Conservation (phyloP, 2,329 filamentous ascomycete genomes). For the Niveomyces coronatus region DNA sequence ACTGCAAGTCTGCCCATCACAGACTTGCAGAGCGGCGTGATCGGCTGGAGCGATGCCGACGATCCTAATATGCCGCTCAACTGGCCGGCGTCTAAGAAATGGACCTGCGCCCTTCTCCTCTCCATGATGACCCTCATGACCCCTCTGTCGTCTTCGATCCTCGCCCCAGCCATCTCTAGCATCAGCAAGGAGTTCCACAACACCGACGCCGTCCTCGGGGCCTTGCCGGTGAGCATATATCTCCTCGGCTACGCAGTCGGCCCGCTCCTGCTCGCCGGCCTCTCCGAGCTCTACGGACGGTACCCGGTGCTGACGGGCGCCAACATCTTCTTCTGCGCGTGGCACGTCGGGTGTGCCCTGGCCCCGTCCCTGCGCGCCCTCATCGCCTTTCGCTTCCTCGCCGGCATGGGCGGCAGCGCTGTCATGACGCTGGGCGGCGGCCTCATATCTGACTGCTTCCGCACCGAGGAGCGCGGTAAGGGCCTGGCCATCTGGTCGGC, state of each 20-base stretch:
- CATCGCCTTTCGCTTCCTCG: conserved; percentile 50
- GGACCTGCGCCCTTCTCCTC: conserved; percentile 34
- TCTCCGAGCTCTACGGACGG: conserved; percentile 50
- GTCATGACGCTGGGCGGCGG: conserved; percentile 56
- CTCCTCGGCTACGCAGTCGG: conserved; percentile 42
- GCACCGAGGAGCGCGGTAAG: conserved; percentile 44
- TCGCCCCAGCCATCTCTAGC: conserved; percentile 39
- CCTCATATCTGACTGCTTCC: conserved; percentile 52
- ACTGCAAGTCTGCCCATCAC: not conserved
- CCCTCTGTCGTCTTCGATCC: conserved; percentile 14
- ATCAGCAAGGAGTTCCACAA: conserved; percentile 23
- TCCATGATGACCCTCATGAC: conserved; percentile 29
- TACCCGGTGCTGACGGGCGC: conserved; percentile 21
- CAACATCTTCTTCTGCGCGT: conserved; percentile 44
- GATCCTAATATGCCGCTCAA: conserved; percentile 54
- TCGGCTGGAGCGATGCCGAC: conserved; percentile 49
- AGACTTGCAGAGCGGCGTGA: conserved; percentile 18
- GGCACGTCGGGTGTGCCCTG: conserved; percentile 27
- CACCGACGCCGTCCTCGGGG: conserved; percentile 22
- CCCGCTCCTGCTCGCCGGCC: conserved; percentile 49
- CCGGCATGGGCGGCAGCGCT: conserved; percentile 46
- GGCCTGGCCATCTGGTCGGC: conserved; percentile 54
- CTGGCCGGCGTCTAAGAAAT: conserved; percentile 42
- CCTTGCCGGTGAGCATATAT: conserved; percentile 31
- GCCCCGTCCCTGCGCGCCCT: conserved; percentile 50